Evolutionary conservation across 805 yeast species (phyloP).

Genomic region (Starmera pachycereana): DNA sequence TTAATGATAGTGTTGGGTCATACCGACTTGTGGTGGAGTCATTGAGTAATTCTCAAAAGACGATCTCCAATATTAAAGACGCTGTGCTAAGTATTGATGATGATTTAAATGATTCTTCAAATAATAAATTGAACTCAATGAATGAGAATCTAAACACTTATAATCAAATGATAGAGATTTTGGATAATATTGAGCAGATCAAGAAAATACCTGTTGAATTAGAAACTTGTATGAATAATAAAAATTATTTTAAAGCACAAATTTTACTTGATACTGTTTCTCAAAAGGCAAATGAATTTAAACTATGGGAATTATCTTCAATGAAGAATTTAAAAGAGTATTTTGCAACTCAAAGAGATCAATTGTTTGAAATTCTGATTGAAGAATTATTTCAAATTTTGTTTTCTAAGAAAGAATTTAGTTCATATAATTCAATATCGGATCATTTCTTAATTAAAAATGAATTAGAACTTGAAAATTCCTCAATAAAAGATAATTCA

Average conservation of each 20-base stretch:
- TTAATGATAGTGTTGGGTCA: slow-evolving; percentile 78
- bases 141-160: slow-evolving; percentile 53
- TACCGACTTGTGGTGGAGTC: slow-evolving; percentile 61
- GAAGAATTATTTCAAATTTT: slow-evolving; percentile 67
- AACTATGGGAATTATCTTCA: slow-evolving; percentile 49
- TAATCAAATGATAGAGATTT: slow-evolving; percentile 57
- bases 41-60: slow-evolving; percentile 55
- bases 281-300: slow-evolving; percentile 36
- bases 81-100: slow-evolving; percentile 36
- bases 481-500: slow-evolving; percentile 17
- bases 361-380: slow-evolving; percentile 58
- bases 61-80: slow-evolving; percentile 36
- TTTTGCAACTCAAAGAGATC: slow-evolving; percentile 45
- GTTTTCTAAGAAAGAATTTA: slow-evolving; percentile 37
- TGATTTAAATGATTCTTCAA: slow-evolving; percentile 22
- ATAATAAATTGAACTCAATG: slow-evolving; percentile 23
- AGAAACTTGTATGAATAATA: slow-evolving; percentile 60
- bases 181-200: slow-evolving; percentile 57
- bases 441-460: slow-evolving; percentile 11
- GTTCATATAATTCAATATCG: slow-evolving; percentile 12
- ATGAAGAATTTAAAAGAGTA: slow-evolving; percentile 39
- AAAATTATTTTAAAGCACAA: slow-evolving; percentile 58
- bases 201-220: slow-evolving; percentile 48
- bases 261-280: slow-evolving; percentile 37
- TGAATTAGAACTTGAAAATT: too few relatives aligned